Evolutionary conservation across 176 grass and related monocot genomes (phyloP).

Genomic region (Stipa capillata): DNA sequence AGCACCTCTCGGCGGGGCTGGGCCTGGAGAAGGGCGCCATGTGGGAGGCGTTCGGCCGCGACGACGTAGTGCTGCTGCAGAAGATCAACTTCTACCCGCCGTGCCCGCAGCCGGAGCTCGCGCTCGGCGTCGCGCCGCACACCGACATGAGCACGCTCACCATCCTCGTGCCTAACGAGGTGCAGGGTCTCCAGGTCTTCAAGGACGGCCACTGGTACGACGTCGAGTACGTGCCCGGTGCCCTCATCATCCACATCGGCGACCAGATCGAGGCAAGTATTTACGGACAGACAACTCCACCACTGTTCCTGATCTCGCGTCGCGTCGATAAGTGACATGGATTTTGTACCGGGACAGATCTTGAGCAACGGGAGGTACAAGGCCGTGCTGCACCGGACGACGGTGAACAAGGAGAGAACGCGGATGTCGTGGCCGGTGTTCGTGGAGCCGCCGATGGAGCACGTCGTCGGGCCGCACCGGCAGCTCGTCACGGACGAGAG

Average conservation of each 20-base stretch:
- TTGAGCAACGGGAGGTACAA: constrained; percentile 82
- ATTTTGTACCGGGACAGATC: constrained; percentile 35
- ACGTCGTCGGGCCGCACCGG: constrained; percentile 46
- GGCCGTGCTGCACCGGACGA: constrained; percentile 61
- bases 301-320: neutral
- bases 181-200: constrained; percentile 73
- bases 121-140: constrained; percentile 60
- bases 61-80: constrained; percentile 34
- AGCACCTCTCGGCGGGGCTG: constrained; percentile 43
- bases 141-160: constrained; percentile 73
- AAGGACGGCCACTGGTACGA: constrained; percentile 55
- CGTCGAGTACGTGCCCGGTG: constrained; percentile 42
- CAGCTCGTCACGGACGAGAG: constrained; percentile 29
- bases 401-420: constrained; percentile 54
- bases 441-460: constrained; percentile 41
- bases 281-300: neutral
- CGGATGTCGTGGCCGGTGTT: constrained; percentile 90
- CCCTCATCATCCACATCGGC: constrained; percentile 65
- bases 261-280: constrained; percentile 64
- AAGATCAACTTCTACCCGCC: constrained; percentile 90
- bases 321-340: neutral
- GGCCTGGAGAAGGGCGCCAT: constrained; percentile 25
- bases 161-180: constrained; percentile 63
- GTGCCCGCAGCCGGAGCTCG: constrained; percentile 63
- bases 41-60: constrained; percentile 39